These are phyloP conservation scores for barrel medic (Medicago truncatula) DNA, from an alignment of 306 rosid genomes.

Conservation along the genomic window MtrunA17r5.0-ANR NC_053048.1:36332501-36333000, in stretches of 20 bases:
- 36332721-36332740: constrained; percentile 90
- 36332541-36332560: constrained; percentile 28
- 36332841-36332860: constrained; percentile 10
- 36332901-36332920: not conserved
- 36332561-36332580: constrained; percentile 11
- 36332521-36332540: constrained; percentile 28
- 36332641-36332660: constrained; percentile 98
- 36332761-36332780: not conserved
- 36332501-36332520: constrained; percentile 15
- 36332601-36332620: constrained; percentile 46
- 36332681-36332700: constrained; percentile 96
- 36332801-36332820: not conserved
- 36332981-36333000: not conserved
- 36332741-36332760: constrained; percentile 44
- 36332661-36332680: constrained; percentile 92
- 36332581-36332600: constrained; percentile 1
- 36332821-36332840: constrained; percentile 6
- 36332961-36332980: not conserved
- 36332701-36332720: constrained; percentile 99
- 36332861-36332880: not conserved
- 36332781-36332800: constrained; percentile 33
- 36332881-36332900: not conserved
- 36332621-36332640: constrained; percentile 91
- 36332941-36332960: not conserved
- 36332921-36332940: not conserved